Conservation (phyloP, 78 protist genomes). For the Emiliania huxleyi region DNA sequence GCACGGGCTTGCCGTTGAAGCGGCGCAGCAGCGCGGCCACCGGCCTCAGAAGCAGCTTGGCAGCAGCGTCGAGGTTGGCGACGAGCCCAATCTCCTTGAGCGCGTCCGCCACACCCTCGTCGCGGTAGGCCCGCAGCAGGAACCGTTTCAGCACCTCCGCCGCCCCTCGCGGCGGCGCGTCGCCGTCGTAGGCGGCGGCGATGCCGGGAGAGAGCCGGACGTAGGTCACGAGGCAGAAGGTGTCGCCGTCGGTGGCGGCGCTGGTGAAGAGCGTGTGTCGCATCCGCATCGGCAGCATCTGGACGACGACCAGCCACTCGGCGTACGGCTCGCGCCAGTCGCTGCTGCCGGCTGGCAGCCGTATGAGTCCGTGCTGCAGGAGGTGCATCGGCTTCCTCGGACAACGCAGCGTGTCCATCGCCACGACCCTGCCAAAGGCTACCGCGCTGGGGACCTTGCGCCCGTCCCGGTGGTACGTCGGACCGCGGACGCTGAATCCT, state of each 20-base stretch:
- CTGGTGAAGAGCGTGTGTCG: neutral
- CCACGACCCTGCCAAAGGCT: neutral
- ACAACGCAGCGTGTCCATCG: neutral
- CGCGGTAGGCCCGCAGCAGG: neutral
- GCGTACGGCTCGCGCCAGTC: neutral
- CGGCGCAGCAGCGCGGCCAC: neutral
- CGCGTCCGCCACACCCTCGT: neutral
- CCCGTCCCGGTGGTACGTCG: neutral
- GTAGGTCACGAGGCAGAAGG: neutral
- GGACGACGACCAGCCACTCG: neutral
- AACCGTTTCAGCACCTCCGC: neutral
- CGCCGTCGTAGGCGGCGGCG: neutral
- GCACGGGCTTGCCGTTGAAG: neutral
- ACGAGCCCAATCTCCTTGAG: neutral
- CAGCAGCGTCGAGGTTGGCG: neutral
- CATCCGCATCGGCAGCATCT: neutral
- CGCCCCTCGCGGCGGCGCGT: neutral
- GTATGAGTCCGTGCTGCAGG: neutral
- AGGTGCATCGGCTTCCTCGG: neutral
- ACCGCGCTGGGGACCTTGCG: neutral
- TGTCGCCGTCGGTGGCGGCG: neutral
- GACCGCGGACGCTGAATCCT: too few species aligned
- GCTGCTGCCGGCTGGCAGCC: neutral
- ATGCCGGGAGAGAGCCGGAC: neutral
- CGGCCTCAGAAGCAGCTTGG: neutral